These are phyloP conservation scores for Trichocladium uniseriatum DNA, from an alignment of 495 filamentous ascomycete species.

Conservation along the genomic window DNA sequence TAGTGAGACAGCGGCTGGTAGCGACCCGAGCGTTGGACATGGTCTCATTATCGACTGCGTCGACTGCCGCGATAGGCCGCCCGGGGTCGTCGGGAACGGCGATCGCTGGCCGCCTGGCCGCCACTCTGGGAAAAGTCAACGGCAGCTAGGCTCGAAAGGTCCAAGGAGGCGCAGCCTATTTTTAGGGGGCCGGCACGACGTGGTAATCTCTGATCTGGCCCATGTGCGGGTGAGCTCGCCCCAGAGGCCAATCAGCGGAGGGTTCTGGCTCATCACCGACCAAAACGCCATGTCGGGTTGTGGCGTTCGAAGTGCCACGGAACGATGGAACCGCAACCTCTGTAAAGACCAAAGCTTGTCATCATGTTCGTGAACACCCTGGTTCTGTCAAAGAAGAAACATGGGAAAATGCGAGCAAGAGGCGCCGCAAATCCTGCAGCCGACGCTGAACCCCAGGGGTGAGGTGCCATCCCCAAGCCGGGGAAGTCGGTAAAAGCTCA, in stretches of 20 bases:
- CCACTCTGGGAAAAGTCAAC: constrained; percentile 5
- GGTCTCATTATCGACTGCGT: too few relatives aligned
- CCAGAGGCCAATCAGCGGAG: constrained; percentile 12
- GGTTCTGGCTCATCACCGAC: background rate
- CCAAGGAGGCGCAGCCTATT: constrained; percentile 13
- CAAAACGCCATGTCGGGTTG: background rate
- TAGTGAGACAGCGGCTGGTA: too few relatives aligned
- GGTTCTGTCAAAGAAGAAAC: too few relatives aligned
- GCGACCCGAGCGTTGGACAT: too few relatives aligned
- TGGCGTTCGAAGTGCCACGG: background rate
- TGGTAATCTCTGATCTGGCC: constrained; percentile 11
- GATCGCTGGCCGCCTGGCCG: constrained; percentile 10
- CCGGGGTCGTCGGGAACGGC: constrained; percentile 1
- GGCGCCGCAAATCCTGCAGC: too few relatives aligned
- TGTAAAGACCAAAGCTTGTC: too few relatives aligned
- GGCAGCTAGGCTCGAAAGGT: constrained; percentile 14
- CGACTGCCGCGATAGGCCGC: too few relatives aligned
- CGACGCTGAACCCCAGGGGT: too few relatives aligned
- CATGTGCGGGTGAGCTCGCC: constrained; percentile 6
- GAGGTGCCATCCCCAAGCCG: too few relatives aligned
- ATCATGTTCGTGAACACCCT: background rate
- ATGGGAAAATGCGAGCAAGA: too few relatives aligned
- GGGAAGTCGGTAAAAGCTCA: too few relatives aligned
- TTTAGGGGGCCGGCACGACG: constrained; percentile 10
- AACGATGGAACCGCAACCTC: too few relatives aligned